Conservation (phyloP, 441 rosid species). For the Erodium chrysanthum region DNA sequence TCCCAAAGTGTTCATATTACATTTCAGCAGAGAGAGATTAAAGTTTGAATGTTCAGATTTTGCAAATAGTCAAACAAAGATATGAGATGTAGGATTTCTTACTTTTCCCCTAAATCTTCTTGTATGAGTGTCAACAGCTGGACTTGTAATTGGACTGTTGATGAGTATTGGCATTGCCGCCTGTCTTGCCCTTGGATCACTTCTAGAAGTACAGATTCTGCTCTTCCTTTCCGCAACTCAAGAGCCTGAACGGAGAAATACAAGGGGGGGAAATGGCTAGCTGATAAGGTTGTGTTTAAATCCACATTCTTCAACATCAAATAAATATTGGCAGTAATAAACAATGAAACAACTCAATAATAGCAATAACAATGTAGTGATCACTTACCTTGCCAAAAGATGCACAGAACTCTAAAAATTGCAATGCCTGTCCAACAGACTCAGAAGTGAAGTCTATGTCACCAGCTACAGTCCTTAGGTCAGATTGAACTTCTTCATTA, state of each 20-base stretch:
- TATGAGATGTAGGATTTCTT: constrained; percentile 18
- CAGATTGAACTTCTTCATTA: constrained; percentile 23
- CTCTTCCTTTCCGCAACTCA: constrained; percentile 58
- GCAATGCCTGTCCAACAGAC: constrained; percentile 48
- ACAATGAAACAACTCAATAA: background rate
- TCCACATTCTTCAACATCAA: background rate
- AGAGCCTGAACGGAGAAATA: constrained; percentile 34
- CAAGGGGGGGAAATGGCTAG: too few relatives aligned
- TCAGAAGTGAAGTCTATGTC: constrained; percentile 40
- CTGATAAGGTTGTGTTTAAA: background rate
- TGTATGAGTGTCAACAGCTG: constrained; percentile 43
- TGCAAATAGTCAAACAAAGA: background rate
- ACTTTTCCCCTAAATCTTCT: constrained; percentile 45
- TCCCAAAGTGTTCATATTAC: background rate
- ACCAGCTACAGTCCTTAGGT: constrained; percentile 37
- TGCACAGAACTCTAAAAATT: constrained; percentile 59
- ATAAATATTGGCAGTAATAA: background rate
- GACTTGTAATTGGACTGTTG: constrained; percentile 41
- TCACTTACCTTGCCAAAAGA: constrained; percentile 50
- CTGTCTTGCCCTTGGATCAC: constrained; percentile 38
- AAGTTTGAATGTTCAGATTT: background rate
- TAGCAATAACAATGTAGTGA: background rate
- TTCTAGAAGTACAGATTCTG: constrained; percentile 53
- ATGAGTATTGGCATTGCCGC: constrained; percentile 34
- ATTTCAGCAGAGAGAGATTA: background rate